Conservation (phyloP, 164 flowering plant species). For the Berberis vulgaris region DNA sequence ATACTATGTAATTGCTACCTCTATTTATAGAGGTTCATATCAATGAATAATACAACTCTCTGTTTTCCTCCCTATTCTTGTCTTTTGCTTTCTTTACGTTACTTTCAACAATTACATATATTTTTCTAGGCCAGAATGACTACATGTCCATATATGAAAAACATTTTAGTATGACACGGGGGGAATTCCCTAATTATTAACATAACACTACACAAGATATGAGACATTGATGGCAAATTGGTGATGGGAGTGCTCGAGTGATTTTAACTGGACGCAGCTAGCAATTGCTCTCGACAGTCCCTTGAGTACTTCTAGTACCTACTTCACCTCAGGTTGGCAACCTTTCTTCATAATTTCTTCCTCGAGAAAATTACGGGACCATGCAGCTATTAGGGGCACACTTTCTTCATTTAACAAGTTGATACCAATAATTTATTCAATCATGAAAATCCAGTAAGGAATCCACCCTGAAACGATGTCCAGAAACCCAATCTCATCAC, state of each 20-base stretch:
- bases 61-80: too few relatives aligned
- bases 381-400: conserved; percentile 19
- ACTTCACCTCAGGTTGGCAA: conserved; percentile 19
- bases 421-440: conserved; percentile 15
- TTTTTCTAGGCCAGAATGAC: too few relatives aligned
- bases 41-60: too few relatives aligned
- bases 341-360: conserved; percentile 18
- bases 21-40: too few relatives aligned
- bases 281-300: conserved; percentile 12
- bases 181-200: too few relatives aligned
- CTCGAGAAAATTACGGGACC: conserved; percentile 16
- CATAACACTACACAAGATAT: too few relatives aligned
- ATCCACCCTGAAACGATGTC: conserved; percentile 23
- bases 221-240: too few relatives aligned
- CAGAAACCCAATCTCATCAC: conserved; percentile 1
- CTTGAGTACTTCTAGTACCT: conserved; percentile 11
- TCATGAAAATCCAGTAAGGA: conserved; percentile 14
- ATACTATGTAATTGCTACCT: too few relatives aligned
- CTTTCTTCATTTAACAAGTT: conserved; percentile 18
- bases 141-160: too few relatives aligned
- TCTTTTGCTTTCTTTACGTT: too few relatives aligned
- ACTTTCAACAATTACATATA: too few relatives aligned
- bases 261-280: background rate
- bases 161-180: too few relatives aligned
- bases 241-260: background rate